Percentiles rank a stretch among this genome's conserved stretches.
These are phyloP conservation scores for Dryas octopetala DNA, from an alignment of 306 rosid species.

Conservation along the genomic window DNA sequence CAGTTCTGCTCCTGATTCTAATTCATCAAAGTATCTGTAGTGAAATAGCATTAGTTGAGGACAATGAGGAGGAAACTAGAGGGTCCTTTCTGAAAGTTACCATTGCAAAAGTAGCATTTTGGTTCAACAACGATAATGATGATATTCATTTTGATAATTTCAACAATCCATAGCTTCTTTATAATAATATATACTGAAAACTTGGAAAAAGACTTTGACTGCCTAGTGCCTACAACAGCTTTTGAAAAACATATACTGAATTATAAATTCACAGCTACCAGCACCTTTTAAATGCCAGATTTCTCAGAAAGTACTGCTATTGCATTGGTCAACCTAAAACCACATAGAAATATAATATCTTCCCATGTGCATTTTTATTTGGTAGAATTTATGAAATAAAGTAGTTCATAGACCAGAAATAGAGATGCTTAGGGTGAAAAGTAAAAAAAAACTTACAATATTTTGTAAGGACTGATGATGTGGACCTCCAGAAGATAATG, in stretches of 20 bases:
- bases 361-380: not conserved
- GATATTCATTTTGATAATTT: not conserved
- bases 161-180: not conserved
- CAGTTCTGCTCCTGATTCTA: not conserved
- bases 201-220: not conserved
- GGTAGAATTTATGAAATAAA: not conserved
- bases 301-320: not conserved
- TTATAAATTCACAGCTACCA: not conserved
- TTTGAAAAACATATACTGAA: not conserved
- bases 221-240: not conserved
- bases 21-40: not conserved
- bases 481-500: slow-evolving; percentile 71
- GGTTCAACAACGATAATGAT: not conserved
- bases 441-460: slow-evolving; percentile 50
- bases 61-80: not conserved
- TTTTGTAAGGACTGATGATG: slow-evolving; percentile 79
- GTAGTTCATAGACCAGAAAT: not conserved
- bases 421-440: slow-evolving; percentile 17
- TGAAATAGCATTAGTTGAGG: not conserved
- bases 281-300: not conserved
- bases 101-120: slow-evolving; percentile 4
- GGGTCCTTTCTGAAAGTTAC: not conserved
- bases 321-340: not conserved
- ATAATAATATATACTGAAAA: not conserved
- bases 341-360: not conserved